Percentiles rank a stretch among this genome's conserved stretches.
phyloP scores from a whole-genome alignment of 352 stramenopile genomes.

The Hyaloperonospora arabidopsidis region DNA sequence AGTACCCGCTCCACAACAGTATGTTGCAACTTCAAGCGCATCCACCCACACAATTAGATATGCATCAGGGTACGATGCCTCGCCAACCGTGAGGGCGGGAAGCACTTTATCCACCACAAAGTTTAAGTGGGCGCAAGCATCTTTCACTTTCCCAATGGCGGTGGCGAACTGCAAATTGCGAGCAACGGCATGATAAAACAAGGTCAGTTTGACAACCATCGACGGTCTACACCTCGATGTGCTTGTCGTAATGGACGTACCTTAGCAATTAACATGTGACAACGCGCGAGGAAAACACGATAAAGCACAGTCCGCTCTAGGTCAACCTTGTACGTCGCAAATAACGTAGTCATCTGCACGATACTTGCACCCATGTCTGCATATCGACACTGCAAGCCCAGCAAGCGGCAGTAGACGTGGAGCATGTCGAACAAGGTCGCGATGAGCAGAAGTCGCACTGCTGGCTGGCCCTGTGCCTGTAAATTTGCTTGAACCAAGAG shows the following conservation, averaged over 20 bases:
- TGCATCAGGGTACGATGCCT: constrained; percentile 37
- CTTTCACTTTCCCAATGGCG: constrained; percentile 43
- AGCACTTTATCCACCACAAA: constrained; percentile 44
- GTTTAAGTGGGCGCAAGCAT: constrained; percentile 49
- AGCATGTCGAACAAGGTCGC: constrained; percentile 65
- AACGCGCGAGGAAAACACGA: constrained; percentile 43
- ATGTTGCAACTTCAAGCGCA: constrained; percentile 40
- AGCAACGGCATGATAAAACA: too few species aligned
- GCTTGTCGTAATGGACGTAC: constrained; percentile 20
- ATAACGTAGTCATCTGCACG: constrained; percentile 51
- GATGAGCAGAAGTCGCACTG: constrained; percentile 43
- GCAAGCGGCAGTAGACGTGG: constrained; percentile 49
- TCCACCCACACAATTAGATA: constrained; percentile 55
- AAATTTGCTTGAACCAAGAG: constrained; percentile 46
- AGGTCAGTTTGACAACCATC: too few species aligned
- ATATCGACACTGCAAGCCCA: constrained; percentile 52
- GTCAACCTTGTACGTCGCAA: constrained; percentile 35
- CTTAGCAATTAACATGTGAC: constrained; percentile 60
- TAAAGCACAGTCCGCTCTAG: constrained; percentile 44
- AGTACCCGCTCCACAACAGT: constrained; percentile 34
- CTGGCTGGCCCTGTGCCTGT: constrained; percentile 29
- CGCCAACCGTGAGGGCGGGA: constrained; percentile 20
- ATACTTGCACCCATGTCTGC: constrained; percentile 56
- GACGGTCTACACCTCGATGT: too few species aligned
- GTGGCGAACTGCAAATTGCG: constrained; percentile 38